Evolutionary conservation across 352 stramenopile species (phyloP), one percentile per base, ranked within the genome.

Genomic region (Globisporangium recalcitrans): DNA sequence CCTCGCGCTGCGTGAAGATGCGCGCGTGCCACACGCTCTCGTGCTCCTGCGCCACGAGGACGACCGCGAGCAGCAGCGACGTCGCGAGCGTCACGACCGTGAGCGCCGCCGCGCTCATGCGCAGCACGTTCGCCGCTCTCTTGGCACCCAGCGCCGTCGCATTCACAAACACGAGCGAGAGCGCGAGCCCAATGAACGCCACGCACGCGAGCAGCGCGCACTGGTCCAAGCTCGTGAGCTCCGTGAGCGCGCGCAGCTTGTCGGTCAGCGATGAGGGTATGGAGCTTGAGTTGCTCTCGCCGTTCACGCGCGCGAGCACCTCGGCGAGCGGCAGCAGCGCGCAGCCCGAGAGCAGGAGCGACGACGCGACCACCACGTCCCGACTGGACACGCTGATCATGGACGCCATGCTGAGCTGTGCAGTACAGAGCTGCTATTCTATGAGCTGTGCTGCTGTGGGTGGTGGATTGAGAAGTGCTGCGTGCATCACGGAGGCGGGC

Each of bases 251-350:
- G 13, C 54, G 52, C 42, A 77, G 29, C 34, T 65, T 16, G 19
- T 53, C 26, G 10, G 60, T 46, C 11, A 11, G 42, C n/a, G 11
- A 57, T 16, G 8, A 27, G 4, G 2, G 27, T 7, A 52, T 0
- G 46, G 51, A 34, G 70, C 36, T 19, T 32, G 48, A 34, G 51
- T 14, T 24, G 47, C 34, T 31, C n/a, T n/a, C n/a, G n/a, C n/a
- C n/a, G 44, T 9, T 64, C n/a, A 44, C n/a, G 32, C 59, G 64
- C n/a, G 38, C 10, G 32, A 54, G 14, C 27, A 79, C 38, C 44
- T 82, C 73, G 13, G 74, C 52, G 14, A 73, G 62, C 34, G 73
- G 71, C 3, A 82, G 61, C 10, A 74, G 56, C 4, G 66, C 73
- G 3, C 71, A 65, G 13, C 65, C 65, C 2, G 46, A 54, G 11